A percentile compares a stretch with the other conserved stretches of the same genome.
These are phyloP conservation scores for Ophiosphaerella narmari DNA, from an alignment of 2,329 filamentous ascomycete genomes.

Conservation along the genomic window DNA sequence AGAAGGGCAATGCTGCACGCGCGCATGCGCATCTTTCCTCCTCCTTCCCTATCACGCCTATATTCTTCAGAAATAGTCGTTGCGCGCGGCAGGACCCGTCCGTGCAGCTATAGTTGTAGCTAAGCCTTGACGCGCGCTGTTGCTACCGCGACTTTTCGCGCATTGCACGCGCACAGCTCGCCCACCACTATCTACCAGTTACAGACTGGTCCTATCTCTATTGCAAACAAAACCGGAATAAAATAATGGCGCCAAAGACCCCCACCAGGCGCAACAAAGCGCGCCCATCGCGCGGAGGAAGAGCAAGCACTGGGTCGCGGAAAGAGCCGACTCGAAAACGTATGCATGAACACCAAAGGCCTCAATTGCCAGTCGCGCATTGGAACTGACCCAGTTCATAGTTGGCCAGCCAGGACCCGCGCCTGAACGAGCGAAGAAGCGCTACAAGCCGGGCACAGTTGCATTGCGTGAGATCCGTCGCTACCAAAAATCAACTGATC, in stretches of 20 bases:
- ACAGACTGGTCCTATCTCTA: neutral
- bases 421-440: conserved; percentile 38
- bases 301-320: conserved; percentile 22
- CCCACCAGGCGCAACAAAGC: conserved; percentile 36
- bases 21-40: conserved; percentile 11
- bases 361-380: neutral
- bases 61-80: conserved; percentile 5
- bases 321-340: conserved; percentile 26
- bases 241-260: conserved; percentile 28
- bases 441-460: conserved; percentile 71
- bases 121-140: neutral
- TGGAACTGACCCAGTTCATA: conserved; percentile 12
- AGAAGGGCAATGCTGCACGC: conserved; percentile 11
- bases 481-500: conserved; percentile 97
- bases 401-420: conserved; percentile 41
- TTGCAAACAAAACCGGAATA: neutral
- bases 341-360: conserved; percentile 15
- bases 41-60: neutral
- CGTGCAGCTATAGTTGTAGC: neutral
- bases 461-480: conserved; percentile 98
- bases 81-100: neutral
- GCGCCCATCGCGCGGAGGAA: conserved; percentile 39
- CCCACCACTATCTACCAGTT: neutral
- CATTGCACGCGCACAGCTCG: conserved; percentile 11
- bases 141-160: conserved; percentile 5